Percentiles rank a stretch among this genome's conserved stretches.
Evolutionary conservation across 1,284 basidiomycete genomes (phyloP).

Genomic region (Cystobasidiaceae sp.): DNA sequence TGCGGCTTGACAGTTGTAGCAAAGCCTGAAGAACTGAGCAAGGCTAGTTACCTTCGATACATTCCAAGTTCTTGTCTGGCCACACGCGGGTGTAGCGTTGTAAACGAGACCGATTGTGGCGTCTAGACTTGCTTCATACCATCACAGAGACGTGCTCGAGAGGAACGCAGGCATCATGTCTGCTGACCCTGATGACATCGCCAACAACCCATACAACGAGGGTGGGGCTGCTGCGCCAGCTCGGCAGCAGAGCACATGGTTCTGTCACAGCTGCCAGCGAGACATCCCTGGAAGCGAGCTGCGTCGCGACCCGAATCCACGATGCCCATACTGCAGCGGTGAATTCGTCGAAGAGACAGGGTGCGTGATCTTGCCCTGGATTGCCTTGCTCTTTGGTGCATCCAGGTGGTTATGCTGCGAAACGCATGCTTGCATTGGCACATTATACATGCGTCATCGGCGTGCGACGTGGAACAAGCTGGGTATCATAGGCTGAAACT

Average conservation of each 20-base stretch:
- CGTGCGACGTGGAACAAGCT: not conserved
- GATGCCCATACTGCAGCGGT: slow-evolving; percentile 17
- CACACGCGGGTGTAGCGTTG: no score
- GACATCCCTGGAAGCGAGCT: slow-evolving; percentile 7
- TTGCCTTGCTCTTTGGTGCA: no score
- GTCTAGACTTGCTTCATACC: no score
- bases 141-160: no score
- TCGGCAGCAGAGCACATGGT: not conserved
- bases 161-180: no score
- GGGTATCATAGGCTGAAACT: not conserved
- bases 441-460: not conserved
- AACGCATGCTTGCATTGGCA: no score
- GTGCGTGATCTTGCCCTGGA: not conserved
- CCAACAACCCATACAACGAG: slow-evolving; percentile 26
- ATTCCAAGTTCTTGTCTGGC: no score
- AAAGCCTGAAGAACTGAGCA: no score
- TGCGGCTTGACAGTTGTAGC: no score
- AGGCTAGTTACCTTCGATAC: no score
- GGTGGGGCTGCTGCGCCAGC: not conserved
- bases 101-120: no score
- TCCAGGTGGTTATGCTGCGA: not conserved
- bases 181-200: not conserved
- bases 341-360: slow-evolving; percentile 22
- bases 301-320: slow-evolving; percentile 3
- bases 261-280: slow-evolving; percentile 21